phyloP scores from a whole-genome alignment of 2,329 filamentous ascomycete species.

The Xylariomycetidae sp. region DNA sequence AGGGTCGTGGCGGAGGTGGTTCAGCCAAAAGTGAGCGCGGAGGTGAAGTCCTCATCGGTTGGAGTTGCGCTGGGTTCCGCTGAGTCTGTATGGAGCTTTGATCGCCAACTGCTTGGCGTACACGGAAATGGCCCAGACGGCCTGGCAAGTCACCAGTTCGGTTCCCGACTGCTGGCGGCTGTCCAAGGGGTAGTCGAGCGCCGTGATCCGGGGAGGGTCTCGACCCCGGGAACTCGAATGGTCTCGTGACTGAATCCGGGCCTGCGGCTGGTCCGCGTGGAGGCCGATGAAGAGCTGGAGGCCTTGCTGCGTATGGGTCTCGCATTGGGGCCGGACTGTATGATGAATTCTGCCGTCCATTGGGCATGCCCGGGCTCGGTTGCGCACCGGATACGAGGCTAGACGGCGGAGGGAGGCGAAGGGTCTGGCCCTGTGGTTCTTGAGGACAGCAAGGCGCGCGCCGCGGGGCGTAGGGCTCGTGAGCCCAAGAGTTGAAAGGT shows the following conservation, averaged over 20 bases:
- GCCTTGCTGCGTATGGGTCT: slow-evolving; percentile 16
- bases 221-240: too few relatives aligned
- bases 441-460: slow-evolving; percentile 18
- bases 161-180: slow-evolving; percentile 13
- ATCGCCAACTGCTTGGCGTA: slow-evolving; percentile 14
- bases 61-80: too few relatives aligned
- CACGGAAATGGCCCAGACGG: too few relatives aligned
- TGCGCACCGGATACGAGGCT: slow-evolving; percentile 17
- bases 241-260: too few relatives aligned
- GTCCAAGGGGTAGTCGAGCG: slow-evolving; percentile 16
- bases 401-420: slow-evolving; percentile 23
- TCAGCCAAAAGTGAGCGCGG: slow-evolving; percentile 12
- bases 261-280: too few relatives aligned
- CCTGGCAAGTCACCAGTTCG: slow-evolving; percentile 16
- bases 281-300: too few relatives aligned
- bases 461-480: slow-evolving; percentile 22
- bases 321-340: slow-evolving; percentile 14
- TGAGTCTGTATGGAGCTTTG: slow-evolving; percentile 13
- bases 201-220: too few relatives aligned
- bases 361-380: slow-evolving; percentile 11
- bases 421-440: slow-evolving; percentile 17
- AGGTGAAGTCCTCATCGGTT: too few relatives aligned
- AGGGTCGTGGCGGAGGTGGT: slow-evolving; percentile 11
- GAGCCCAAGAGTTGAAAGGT: slow-evolving; percentile 23
- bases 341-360: slow-evolving; percentile 14